These are phyloP conservation scores for Auricularia sp. DNA, from an alignment of 768 basidiomycete genomes.

Conservation along the genomic window DNA sequence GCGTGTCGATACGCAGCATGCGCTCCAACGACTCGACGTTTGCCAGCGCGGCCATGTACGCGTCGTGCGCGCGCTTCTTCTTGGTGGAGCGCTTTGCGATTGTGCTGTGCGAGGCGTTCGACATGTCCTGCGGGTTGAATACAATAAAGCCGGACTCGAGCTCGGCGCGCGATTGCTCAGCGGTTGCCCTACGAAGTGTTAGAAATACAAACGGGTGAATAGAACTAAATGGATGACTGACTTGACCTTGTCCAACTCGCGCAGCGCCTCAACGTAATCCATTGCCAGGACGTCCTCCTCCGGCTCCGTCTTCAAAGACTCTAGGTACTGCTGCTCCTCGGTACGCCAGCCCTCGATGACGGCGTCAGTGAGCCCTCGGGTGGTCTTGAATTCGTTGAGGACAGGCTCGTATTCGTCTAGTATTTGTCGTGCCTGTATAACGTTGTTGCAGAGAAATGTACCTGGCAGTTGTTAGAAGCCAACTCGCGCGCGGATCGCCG, in stretches of 20 bases:
- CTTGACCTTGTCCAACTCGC: background rate
- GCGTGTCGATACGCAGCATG: background rate
- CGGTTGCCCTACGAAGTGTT: no score
- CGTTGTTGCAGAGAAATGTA: background rate
- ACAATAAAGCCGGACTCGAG: no score
- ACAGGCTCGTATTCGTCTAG: background rate
- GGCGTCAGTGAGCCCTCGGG: background rate
- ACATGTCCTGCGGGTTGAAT: background rate
- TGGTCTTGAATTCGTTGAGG: background rate
- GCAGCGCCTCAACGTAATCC: slow-evolving; percentile 4
- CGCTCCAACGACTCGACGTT: background rate
- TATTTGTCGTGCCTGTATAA: background rate
- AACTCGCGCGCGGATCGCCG: background rate
- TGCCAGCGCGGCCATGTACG: background rate
- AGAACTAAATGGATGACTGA: background rate
- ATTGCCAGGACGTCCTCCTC: background rate
- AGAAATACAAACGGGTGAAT: no score
- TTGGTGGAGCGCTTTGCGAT: background rate
- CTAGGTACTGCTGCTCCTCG: background rate
- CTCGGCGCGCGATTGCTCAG: no score
- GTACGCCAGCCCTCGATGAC: background rate
- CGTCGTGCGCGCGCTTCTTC: background rate
- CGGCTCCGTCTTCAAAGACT: slow-evolving; percentile 1
- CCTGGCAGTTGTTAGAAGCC: background rate
- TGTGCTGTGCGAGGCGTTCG: background rate